phyloP scores from a whole-genome alignment of 257 asterid genomes.

The Nyctanthes arbortristis region DNA sequence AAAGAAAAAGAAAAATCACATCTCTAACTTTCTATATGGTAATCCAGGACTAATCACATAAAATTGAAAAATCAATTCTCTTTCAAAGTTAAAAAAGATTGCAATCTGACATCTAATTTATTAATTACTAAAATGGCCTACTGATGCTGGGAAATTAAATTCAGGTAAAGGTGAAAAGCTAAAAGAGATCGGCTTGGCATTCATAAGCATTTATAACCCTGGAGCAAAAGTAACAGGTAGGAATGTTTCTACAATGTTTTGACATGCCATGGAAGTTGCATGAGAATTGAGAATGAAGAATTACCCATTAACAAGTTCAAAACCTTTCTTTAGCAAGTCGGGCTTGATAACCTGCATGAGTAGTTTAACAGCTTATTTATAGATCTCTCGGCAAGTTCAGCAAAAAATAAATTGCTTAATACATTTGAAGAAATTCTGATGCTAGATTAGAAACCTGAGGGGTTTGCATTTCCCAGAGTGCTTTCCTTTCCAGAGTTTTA shows the following conservation, averaged over 20 bases:
- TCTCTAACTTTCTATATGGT: not conserved
- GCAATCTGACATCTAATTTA: not conserved
- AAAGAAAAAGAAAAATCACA: too few species aligned
- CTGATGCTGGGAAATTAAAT: not conserved
- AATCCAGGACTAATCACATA: not conserved
- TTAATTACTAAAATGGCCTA: not conserved
- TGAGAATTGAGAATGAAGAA: slow-evolving; percentile 21
- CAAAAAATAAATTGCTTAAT: slow-evolving; percentile 5
- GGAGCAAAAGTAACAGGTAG: not conserved
- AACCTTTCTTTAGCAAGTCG: slow-evolving; percentile 86
- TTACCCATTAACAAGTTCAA: slow-evolving; percentile 81
- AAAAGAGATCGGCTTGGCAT: not conserved
- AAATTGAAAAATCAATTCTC: too few species aligned
- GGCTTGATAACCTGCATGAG: slow-evolving; percentile 78
- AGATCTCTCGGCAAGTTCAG: slow-evolving; percentile 13
- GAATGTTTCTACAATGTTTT: not conserved
- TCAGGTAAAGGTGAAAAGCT: not conserved
- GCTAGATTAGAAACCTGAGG: slow-evolving; percentile 69
- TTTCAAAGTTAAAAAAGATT: not conserved
- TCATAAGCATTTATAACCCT: not conserved
- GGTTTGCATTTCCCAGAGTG: slow-evolving; percentile 99
- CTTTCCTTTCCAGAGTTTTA: slow-evolving; percentile 83
- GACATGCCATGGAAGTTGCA: too few species aligned
- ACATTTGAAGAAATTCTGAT: slow-evolving; percentile 6
- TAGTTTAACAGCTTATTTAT: slow-evolving; percentile 7